A percentile compares a stretch with the other conserved stretches of the same genome.
Conservation (phyloP, 73 alveolate species). For the Symbiodinium natans region DNA sequence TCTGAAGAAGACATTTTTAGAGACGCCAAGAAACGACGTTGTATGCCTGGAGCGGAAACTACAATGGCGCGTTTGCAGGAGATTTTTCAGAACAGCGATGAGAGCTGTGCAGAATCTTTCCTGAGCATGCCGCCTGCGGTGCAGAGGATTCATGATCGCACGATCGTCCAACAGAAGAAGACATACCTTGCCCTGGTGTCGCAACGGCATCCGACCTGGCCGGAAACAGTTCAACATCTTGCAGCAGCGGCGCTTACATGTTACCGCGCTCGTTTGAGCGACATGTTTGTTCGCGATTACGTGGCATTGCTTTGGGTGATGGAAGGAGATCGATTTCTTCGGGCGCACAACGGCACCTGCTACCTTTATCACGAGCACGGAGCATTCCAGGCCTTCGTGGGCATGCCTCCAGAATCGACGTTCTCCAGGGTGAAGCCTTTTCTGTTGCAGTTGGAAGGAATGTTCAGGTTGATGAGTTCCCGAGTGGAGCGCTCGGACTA, state of each 20-base stretch:
- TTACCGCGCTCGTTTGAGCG: not conserved
- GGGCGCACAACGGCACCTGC: constrained; percentile 54
- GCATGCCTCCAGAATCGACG: constrained; percentile 20
- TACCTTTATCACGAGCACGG: constrained; percentile 38
- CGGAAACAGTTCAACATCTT: not conserved
- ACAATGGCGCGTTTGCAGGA: not conserved
- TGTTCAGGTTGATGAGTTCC: not conserved
- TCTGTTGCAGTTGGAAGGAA: constrained; percentile 10
- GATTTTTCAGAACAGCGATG: not conserved
- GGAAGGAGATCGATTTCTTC: constrained; percentile 32
- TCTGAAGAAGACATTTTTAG: not conserved
- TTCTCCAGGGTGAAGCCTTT: not conserved
- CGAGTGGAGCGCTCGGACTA: not conserved
- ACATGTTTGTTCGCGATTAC: not conserved
- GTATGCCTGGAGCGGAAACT: not conserved
- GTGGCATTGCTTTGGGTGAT: constrained; percentile 26
- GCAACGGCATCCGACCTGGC: not conserved
- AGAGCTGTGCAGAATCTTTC: not conserved
- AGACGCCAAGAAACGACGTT: not conserved
- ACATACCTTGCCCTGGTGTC: not conserved
- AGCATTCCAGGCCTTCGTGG: not conserved
- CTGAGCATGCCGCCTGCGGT: not conserved
- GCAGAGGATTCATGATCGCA: not conserved
- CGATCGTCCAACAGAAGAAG: not conserved
- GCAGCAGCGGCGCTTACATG: not conserved